Evolutionary conservation across 352 stramenopile species (phyloP).

Genomic region (Phytophthora pinifolia): DNA sequence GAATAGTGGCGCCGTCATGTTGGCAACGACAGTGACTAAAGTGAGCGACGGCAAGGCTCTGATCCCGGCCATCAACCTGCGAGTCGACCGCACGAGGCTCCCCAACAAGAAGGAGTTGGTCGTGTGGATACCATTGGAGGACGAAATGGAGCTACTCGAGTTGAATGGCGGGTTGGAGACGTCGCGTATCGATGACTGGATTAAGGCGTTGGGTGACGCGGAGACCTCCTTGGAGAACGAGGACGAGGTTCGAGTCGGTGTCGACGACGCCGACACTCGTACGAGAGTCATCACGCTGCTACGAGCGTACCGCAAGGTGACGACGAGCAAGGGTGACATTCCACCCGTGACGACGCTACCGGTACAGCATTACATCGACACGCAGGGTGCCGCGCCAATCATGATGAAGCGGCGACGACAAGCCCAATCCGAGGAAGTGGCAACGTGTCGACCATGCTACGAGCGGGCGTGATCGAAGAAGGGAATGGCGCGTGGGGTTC

Average conservation of each 20-base stretch:
- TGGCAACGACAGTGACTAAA: too few species aligned
- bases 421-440: slow-evolving; percentile 4
- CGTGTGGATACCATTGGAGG: slow-evolving; percentile 12
- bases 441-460: slow-evolving; percentile 16
- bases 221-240: slow-evolving; percentile 3
- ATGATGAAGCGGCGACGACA: slow-evolving; percentile 4
- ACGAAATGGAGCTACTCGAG: slow-evolving; percentile 11
- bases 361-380: slow-evolving; percentile 26
- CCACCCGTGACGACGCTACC: slow-evolving; percentile 6
- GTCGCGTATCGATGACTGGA: background rate
- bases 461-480: slow-evolving; percentile 17
- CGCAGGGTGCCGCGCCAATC: slow-evolving; percentile 11
- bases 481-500: slow-evolving; percentile 16
- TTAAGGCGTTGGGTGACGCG: background rate
- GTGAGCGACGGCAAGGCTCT: background rate
- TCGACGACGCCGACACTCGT: background rate
- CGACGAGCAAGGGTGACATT: background rate
- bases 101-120: slow-evolving; percentile 8
- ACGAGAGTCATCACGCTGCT: slow-evolving; percentile 6
- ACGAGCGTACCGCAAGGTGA: slow-evolving; percentile 2
- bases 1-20: background rate
- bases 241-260: background rate
- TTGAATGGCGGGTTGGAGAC: background rate
- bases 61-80: slow-evolving; percentile 17
- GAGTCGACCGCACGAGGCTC: background rate